These are phyloP conservation scores for Boletus semigastroideus DNA, from an alignment of 1,284 basidiomycete species.

Conservation along the genomic window DNA sequence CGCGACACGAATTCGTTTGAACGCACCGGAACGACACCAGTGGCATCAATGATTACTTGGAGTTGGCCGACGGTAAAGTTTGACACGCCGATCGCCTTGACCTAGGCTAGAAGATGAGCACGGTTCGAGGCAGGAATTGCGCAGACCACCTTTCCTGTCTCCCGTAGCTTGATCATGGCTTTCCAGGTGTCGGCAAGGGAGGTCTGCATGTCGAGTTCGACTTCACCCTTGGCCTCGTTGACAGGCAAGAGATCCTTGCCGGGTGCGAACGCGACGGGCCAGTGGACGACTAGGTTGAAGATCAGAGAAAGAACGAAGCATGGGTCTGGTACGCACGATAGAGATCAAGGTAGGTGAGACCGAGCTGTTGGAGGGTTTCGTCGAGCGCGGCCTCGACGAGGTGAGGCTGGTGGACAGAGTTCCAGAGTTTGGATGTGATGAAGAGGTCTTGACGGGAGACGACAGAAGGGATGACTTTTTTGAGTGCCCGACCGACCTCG, in stretches of 20 bases:
- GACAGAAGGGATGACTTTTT: constrained; percentile 77
- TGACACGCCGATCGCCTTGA: constrained; percentile 70
- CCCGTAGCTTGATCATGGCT: constrained; percentile 64
- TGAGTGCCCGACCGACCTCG: constrained; percentile 70
- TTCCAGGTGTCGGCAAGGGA: constrained; percentile 82
- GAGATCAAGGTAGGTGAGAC: constrained; percentile 76
- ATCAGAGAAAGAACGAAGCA: background rate
- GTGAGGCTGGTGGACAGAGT: constrained; percentile 61
- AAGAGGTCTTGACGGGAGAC: constrained; percentile 82
- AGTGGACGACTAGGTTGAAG: constrained; percentile 69
- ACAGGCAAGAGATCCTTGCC: constrained; percentile 60
- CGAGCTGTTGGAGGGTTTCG: constrained; percentile 70
- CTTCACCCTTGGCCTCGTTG: constrained; percentile 42
- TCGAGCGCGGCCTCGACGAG: constrained; percentile 73
- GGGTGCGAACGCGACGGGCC: constrained; percentile 77
- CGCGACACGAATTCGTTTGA: background rate
- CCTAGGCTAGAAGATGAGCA: constrained; percentile 34
- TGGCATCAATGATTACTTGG: constrained; percentile 66
- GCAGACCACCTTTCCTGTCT: constrained; percentile 41
- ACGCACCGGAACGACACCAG: constrained; percentile 68
- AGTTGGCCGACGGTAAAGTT: constrained; percentile 76
- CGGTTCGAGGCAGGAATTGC: background rate
- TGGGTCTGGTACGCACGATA: constrained; percentile 50
- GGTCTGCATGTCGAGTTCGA: constrained; percentile 59
- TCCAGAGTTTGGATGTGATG: constrained; percentile 85